phyloP scores from a whole-genome alignment of 805 yeast species.

The Candida sithepensis region DNA sequence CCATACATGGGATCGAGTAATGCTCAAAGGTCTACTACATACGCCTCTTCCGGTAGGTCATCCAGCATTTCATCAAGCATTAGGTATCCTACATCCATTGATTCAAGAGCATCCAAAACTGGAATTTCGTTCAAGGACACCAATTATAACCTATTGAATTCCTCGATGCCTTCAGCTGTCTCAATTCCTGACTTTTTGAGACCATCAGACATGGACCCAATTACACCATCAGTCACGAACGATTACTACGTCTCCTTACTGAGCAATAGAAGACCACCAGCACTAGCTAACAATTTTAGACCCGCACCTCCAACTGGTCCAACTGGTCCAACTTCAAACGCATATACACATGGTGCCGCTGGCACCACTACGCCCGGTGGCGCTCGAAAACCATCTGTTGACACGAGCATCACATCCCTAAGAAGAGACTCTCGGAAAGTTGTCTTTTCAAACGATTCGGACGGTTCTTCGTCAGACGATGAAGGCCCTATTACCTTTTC shows the following conservation, averaged over 20 bases:
- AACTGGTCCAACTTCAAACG: too few species aligned
- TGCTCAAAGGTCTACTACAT: constrained; percentile 6
- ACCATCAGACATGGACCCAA: constrained; percentile 21
- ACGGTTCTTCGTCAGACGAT: constrained; percentile 11
- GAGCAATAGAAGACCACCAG: constrained; percentile 8
- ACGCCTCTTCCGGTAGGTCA: not conserved
- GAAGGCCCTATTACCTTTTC: constrained; percentile 4
- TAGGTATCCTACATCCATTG: not conserved
- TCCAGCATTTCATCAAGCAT: not conserved
- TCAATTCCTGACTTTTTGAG: constrained; percentile 24
- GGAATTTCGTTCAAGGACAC: constrained; percentile 11
- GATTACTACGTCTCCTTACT: constrained; percentile 8
- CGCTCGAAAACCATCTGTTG: not conserved
- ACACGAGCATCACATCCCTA: not conserved
- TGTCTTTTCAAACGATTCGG: constrained; percentile 12
- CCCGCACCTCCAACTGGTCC: not conserved
- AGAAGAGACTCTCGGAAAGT: constrained; percentile 15
- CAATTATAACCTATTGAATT: constrained; percentile 11
- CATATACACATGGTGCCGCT: too few species aligned
- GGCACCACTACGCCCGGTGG: not conserved
- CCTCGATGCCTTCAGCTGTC: constrained; percentile 21
- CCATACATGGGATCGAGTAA: constrained; percentile 7
- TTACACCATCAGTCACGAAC: constrained; percentile 16
- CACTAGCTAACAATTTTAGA: constrained; percentile 4
- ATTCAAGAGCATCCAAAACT: not conserved